Evolutionary conservation across 2,329 filamentous ascomycete species (phyloP), one percentile per base, ranked within the genome.

Genomic region (Ascomycota sp.): DNA sequence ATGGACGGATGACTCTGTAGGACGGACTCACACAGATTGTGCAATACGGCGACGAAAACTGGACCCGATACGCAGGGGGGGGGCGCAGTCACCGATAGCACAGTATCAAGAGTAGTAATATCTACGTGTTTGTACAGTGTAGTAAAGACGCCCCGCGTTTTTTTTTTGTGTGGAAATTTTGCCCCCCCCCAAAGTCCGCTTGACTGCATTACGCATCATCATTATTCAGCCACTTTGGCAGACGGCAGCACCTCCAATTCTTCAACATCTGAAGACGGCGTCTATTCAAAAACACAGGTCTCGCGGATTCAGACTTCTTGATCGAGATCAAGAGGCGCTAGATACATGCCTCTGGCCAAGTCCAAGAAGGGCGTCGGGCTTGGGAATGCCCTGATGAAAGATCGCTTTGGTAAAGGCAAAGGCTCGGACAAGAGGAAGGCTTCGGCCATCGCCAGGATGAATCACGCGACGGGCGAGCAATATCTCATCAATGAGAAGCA

Each of bases 351-450:
- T 49, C 52, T 62, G 45, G 73, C 89, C 54, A 98, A 95, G 60
- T 93, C 83, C 40, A 95, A 94, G 55, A 92, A 85, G 56, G 68
- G 74, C 45, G 82, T 94, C 45, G 89, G 89, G 52, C 73, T 98
- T 58, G 89, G 89, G 51, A 94, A 94, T 60, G 74, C 78, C 58
- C 70, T 98, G 50, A 98, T 98, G 89, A 95, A 95, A 52, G 89
- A 95, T 58, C 78, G 86, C 34, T 94, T 95, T 54, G 82, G 85
- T 47, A 92, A 89, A 57, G 80, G 81, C 45, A 94, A 91, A 55
- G 80, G 82, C 39, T 51, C 65, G 30, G 78, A 85, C 51, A 75
- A 83, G 51, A 86, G 82, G 56, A 78, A 76, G 49, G 68, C 48
- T 5, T 50, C 53, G 1, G 61, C 56, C 29, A 60, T 70, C 35